These are phyloP conservation scores for Fraxinus nigra DNA, from an alignment of 305 asterid species.

Conservation along the genomic window DNA sequence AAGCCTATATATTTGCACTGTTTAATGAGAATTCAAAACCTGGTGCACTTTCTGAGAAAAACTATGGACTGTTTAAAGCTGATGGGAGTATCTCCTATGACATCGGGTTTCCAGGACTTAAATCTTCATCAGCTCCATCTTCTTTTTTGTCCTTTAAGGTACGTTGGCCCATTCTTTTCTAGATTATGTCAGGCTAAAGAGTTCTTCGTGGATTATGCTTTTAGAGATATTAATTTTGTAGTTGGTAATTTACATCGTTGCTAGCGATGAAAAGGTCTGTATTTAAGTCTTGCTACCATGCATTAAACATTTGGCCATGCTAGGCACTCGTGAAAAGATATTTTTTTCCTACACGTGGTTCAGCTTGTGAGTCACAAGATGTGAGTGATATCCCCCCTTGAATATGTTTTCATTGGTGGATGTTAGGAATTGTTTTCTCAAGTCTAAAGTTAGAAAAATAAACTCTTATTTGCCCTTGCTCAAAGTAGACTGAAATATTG, in stretches of 20 bases:
- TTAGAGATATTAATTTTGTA: not conserved
- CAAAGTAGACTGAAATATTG: not conserved
- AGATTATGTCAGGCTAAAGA: not conserved
- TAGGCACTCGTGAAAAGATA: not conserved
- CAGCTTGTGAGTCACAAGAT: not conserved
- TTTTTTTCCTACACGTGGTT: not conserved
- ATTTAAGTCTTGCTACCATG: not conserved
- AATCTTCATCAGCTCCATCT: slow-evolving; percentile 64
- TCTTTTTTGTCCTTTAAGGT: slow-evolving; percentile 55
- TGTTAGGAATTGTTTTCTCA: not conserved
- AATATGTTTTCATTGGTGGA: not conserved
- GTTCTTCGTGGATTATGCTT: slow-evolving; percentile 11
- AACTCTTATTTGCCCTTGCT: not conserved
- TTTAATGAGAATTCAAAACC: slow-evolving; percentile 75
- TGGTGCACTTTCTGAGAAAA: slow-evolving; percentile 74
- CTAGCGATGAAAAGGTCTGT: slow-evolving; percentile 7
- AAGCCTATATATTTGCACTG: slow-evolving; percentile 83
- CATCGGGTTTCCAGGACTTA: slow-evolving; percentile 71
- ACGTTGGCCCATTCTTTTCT: slow-evolving; percentile 20
- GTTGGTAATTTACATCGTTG: not conserved
- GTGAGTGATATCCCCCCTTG: not conserved
- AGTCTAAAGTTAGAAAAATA: not conserved
- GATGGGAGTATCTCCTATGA: slow-evolving; percentile 78
- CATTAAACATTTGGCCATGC: not conserved
- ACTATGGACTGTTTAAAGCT: slow-evolving; percentile 83